A percentile compares a stretch with the other conserved stretches of the same genome.
Evolutionary conservation across 345 rosid genomes (phyloP).

Genomic region (Boechera stricta): DNA sequence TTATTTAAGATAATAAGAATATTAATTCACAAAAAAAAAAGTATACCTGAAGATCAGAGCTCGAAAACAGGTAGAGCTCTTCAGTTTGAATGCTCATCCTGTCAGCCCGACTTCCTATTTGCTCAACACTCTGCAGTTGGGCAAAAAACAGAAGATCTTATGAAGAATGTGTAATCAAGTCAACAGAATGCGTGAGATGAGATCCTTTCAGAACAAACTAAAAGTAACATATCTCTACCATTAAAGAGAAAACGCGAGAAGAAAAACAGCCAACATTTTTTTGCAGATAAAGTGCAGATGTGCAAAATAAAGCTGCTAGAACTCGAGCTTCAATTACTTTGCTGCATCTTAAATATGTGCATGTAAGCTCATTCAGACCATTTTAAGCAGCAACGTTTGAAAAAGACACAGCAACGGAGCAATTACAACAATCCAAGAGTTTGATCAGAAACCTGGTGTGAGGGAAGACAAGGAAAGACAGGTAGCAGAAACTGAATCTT

Average conservation of each 20-base stretch:
- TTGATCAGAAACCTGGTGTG: not conserved
- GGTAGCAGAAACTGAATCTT: conserved; percentile 1
- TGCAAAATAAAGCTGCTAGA: conserved; percentile 1
- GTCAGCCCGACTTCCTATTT: conserved; percentile 88
- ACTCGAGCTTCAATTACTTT: not conserved
- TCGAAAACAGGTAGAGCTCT: conserved; percentile 76
- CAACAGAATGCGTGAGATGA: conserved; percentile 2
- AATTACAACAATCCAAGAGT: conserved; percentile 1
- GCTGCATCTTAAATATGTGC: conserved; percentile 17
- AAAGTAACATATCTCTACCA: not conserved
- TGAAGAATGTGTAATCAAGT: conserved; percentile 10
- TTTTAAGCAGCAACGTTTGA: not conserved
- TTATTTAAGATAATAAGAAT: conserved; percentile 12
- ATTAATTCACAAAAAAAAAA: not conserved
- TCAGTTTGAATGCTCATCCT: conserved; percentile 68
- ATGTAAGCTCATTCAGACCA: conserved; percentile 9
- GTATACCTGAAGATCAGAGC: conserved; percentile 87
- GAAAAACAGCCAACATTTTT: conserved; percentile 14
- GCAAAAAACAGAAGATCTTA: not conserved
- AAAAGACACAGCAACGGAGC: not conserved
- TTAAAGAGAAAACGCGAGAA: not conserved
- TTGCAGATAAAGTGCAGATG: conserved; percentile 11
- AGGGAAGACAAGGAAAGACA: not conserved
- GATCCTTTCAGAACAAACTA: conserved; percentile 18
- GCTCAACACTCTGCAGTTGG: conserved; percentile 79